phyloP scores from a whole-genome alignment of 352 stramenopile genomes.

The Saprolegnia diclina region DNA sequence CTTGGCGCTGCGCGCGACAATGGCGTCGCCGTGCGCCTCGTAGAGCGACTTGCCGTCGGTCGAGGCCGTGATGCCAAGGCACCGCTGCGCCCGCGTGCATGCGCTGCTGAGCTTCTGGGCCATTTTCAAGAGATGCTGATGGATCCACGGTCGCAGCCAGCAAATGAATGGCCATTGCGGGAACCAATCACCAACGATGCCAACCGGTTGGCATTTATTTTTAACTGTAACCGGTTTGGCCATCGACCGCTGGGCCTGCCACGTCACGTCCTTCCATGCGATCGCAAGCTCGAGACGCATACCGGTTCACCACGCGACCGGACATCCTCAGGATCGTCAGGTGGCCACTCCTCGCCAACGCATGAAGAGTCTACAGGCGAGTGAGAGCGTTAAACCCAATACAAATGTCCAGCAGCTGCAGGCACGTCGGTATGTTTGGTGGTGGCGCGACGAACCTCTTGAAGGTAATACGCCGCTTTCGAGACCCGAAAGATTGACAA shows the following conservation, averaged over 20 bases:
- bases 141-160: neutral
- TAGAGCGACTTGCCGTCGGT: constrained; percentile 68
- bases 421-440: too few relatives aligned
- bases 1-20: constrained; percentile 62
- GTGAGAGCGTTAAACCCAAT: too few relatives aligned
- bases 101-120: constrained; percentile 26
- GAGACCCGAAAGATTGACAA: too few relatives aligned
- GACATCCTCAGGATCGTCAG: too few relatives aligned
- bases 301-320: too few relatives aligned
- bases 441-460: too few relatives aligned
- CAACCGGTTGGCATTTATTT: neutral
- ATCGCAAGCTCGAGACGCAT: too few relatives aligned
- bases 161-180: constrained; percentile 26
- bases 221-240: neutral
- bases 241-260: neutral
- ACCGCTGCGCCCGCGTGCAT: constrained; percentile 20
- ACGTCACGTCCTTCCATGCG: neutral
- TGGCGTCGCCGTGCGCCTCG: constrained; percentile 64
- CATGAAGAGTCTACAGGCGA: too few relatives aligned
- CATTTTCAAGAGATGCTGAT: constrained; percentile 1
- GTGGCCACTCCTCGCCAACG: too few relatives aligned
- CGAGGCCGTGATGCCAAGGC: constrained; percentile 47
- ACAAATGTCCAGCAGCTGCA: too few relatives aligned
- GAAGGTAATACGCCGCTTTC: too few relatives aligned
- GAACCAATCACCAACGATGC: constrained; percentile 7